Evolutionary conservation across 148 eudicot species (phyloP).

Genomic region (Cornus florida): DNA sequence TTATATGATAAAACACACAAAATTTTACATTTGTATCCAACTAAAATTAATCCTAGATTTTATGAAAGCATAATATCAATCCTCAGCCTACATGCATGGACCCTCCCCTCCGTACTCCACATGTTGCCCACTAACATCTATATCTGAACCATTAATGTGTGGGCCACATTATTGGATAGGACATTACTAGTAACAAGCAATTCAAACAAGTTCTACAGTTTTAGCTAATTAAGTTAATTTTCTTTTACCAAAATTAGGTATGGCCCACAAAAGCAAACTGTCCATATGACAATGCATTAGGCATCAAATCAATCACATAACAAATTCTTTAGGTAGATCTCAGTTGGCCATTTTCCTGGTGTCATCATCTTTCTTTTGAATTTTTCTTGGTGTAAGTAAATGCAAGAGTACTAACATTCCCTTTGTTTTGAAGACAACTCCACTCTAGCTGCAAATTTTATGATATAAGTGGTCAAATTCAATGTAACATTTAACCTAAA

Average conservation of each 20-base stretch:
- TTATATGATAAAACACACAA: not conserved
- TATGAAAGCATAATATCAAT: no score
- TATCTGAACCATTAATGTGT: slow-evolving; percentile 34
- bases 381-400: no score
- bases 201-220: not conserved
- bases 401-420: no score
- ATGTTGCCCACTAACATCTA: slow-evolving; percentile 43
- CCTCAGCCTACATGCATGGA: slow-evolving; percentile 9
- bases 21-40: no score
- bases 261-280: slow-evolving; percentile 17
- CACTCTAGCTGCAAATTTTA: no score
- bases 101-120: slow-evolving; percentile 32
- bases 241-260: not conserved
- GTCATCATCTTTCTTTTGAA: slow-evolving; percentile 8
- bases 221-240: not conserved
- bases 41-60: not conserved
- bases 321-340: not conserved
- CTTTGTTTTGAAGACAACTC: no score
- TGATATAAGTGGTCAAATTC: no score
- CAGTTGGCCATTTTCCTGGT: not conserved
- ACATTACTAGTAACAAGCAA: slow-evolving; percentile 12
- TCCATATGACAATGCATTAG: slow-evolving; percentile 6
- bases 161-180: slow-evolving; percentile 30
- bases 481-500: no score
- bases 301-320: slow-evolving; percentile 14